phyloP scores from a whole-genome alignment of 441 rosid genomes.

The Raphanus hybrid region DNA sequence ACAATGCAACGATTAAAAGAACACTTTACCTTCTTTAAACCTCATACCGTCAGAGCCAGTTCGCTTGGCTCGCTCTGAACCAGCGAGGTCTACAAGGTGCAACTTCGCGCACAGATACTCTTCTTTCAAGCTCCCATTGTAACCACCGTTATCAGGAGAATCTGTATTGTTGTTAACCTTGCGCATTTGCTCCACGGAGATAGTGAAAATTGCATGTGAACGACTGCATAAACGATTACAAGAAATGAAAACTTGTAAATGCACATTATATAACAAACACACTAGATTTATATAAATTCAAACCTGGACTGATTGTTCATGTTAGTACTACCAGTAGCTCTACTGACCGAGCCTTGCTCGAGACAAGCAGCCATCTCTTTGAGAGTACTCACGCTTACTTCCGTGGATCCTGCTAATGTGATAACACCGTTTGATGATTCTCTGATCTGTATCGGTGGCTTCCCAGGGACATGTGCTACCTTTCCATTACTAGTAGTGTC shows the following conservation, averaged over 20 bases:
- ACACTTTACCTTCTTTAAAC: conserved; percentile 82
- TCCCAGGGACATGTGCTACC: conserved; percentile 68
- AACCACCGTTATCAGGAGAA: conserved; percentile 57
- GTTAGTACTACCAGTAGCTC: conserved; percentile 99
- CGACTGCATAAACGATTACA: conserved; percentile 61
- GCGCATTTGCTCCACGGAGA: conserved; percentile 94
- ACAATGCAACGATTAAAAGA: no score
- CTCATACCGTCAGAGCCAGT: conserved; percentile 97
- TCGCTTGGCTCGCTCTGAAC: conserved; percentile 98
- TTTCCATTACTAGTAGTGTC: conserved; percentile 50
- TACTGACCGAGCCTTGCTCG: conserved; percentile 89
- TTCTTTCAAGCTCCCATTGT: conserved; percentile 70
- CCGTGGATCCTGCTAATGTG: conserved; percentile 97
- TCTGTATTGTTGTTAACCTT: conserved; percentile 57
- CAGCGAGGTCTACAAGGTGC: conserved; percentile 99
- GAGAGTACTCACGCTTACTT: conserved; percentile 70
- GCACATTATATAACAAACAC: not conserved
- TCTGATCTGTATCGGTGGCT: conserved; percentile 94
- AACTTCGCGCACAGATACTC: conserved; percentile 98
- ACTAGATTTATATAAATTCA: conserved; percentile 1
- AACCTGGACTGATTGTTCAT: conserved; percentile 99
- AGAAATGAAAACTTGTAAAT: conserved; percentile 9
- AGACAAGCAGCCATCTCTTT: conserved; percentile 96
- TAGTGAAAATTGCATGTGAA: conserved; percentile 98
- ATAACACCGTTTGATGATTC: conserved; percentile 97